Evolutionary conservation across 176 grass and related monocot genomes (phyloP), one percentile per base, ranked within the genome.

Genomic region (Hsuehochloa calcarea): DNA sequence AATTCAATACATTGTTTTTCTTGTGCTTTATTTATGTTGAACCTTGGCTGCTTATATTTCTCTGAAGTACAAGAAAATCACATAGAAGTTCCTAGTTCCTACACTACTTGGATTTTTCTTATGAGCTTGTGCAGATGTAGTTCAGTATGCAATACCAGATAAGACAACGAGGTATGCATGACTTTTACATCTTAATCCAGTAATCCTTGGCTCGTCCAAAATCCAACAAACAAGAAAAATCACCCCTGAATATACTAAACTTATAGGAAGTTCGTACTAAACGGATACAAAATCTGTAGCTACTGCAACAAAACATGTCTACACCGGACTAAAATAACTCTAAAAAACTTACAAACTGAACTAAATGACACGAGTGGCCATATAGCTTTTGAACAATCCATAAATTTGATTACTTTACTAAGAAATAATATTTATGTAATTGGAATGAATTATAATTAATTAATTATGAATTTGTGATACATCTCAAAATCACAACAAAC

Each of bases 11-110:
- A 8, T 67, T 84, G 4, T 25, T 43, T 74, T 62, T 73, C 22
- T 80, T 85, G 40, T 49, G 49, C 54, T 80, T 69, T 65, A 25
- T 45, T 66, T 68, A 31, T 60, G 61, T 10, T 75, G 37, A 59
- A 58, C 14, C 17, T 80, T 73, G 56, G 43, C 56, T 65, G 73
- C 38, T 23, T 43, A 17, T 86, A 3, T 71, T 55, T 84, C 62
- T 82, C 26, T 37, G 16, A 16, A 38, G 17, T 50, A 14, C 10
- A 66, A 81, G 67, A 35, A 65, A 83, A 20, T 27, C 62, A 22
- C 25, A 35, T 16, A 22, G 38, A 39, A 39, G 38, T 39, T 39
- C 38, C 38, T 39, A 39, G 38, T 39, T 39, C 38, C 38, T 39
- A 39, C 4, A 45, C 19, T 10, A 6, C 11, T 77, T 41, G 17